Evolutionary conservation across 768 basidiomycete genomes (phyloP).

Genomic region (Cystobasidium tubakii): DNA sequence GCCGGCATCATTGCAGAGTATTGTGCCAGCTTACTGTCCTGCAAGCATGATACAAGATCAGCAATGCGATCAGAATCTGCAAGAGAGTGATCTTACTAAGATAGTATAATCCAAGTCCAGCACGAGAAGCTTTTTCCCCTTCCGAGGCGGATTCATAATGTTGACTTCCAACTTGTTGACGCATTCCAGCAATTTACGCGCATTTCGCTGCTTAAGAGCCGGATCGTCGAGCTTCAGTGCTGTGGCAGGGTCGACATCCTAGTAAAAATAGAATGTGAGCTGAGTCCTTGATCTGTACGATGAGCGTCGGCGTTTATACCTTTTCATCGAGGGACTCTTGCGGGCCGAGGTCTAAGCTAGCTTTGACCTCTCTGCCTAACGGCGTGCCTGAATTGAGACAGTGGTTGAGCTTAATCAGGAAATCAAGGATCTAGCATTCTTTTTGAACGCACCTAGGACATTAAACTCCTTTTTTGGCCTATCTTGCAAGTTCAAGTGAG

Average conservation of each 20-base stretch:
- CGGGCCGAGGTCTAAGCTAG: slow-evolving; percentile 14
- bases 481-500: slow-evolving; percentile 17
- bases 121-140: slow-evolving; percentile 75
- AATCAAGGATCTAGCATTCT: no score
- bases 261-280: no score
- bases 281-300: no score
- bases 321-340: slow-evolving; percentile 20
- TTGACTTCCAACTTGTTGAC: slow-evolving; percentile 62
- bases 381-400: slow-evolving; percentile 6
- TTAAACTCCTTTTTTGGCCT: slow-evolving; percentile 25
- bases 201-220: slow-evolving; percentile 59
- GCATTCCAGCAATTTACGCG: slow-evolving; percentile 70
- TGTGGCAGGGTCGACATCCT: slow-evolving; percentile 29
- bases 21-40: background rate
- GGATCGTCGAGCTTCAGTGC: slow-evolving; percentile 24
- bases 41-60: background rate
- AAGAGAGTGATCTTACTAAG: background rate
- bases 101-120: slow-evolving; percentile 83
- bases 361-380: slow-evolving; percentile 27
- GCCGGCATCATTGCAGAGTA: background rate
- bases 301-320: no score
- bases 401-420: background rate
- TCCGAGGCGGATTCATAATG: slow-evolving; percentile 68
- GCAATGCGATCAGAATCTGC: background rate
- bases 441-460: slow-evolving; percentile 25